phyloP scores from a whole-genome alignment of 495 filamentous ascomycete genomes.

The Apiosordaria backusii region DNA sequence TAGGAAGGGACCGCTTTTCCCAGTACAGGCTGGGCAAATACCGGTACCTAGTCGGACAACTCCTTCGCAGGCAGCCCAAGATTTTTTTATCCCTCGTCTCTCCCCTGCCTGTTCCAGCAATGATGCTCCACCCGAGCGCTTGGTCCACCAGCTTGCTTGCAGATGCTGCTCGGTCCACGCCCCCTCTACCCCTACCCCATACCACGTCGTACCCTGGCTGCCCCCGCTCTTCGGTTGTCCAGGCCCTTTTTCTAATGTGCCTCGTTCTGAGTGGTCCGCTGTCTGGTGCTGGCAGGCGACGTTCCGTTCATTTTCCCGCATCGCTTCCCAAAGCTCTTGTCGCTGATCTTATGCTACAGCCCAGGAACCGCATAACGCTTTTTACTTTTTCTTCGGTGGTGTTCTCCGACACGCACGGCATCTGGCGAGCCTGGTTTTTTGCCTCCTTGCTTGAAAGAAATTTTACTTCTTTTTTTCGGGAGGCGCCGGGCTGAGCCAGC shows the following conservation, averaged over 20 bases:
- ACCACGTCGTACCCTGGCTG: constrained; percentile 7
- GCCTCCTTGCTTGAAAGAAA: neutral
- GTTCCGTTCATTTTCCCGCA: constrained; percentile 33
- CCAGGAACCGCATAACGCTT: constrained; percentile 6
- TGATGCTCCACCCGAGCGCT: constrained; percentile 32
- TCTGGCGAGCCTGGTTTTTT: neutral
- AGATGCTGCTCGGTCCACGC: constrained; percentile 29
- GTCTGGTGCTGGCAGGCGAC: neutral
- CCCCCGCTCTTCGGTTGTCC: constrained; percentile 21
- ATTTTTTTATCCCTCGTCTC: constrained; percentile 24
- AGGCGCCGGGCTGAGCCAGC: constrained; percentile 10
- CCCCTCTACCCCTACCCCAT: constrained; percentile 13
- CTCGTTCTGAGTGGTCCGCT: constrained; percentile 19
- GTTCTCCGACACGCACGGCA: constrained; percentile 1
- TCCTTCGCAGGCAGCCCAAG: neutral
- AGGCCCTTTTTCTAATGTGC: constrained; percentile 31
- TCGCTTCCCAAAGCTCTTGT: constrained; percentile 17
- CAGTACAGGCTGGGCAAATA: neutral
- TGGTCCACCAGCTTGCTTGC: constrained; percentile 37
- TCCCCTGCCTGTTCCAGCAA: constrained; percentile 6
- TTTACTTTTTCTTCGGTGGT: constrained; percentile 9
- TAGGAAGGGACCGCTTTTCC: constrained; percentile 4
- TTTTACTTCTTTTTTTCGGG: constrained; percentile 4
- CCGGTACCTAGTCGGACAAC: neutral
- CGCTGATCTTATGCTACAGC: constrained; percentile 19